Conservation (phyloP, 1,139 yeast genomes). For the Diutina ranongensis region DNA sequence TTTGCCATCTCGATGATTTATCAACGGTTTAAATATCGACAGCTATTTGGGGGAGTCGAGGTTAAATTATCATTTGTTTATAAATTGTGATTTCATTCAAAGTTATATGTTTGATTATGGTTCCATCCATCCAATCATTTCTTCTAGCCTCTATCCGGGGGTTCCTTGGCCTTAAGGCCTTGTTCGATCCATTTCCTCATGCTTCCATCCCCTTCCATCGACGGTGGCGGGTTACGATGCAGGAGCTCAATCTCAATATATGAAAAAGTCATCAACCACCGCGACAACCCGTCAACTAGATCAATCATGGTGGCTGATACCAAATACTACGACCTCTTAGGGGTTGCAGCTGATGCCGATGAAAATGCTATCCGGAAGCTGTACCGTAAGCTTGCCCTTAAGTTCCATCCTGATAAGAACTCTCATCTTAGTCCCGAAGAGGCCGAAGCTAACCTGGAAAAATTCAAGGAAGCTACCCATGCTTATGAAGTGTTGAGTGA, state of each 20-base stretch:
- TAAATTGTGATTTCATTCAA: too few species aligned
- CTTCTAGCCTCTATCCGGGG: too few species aligned
- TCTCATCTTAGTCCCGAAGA: conserved; percentile 57
- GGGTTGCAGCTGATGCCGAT: conserved; percentile 68
- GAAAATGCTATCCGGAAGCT: conserved; percentile 89
- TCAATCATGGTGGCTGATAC: conserved; percentile 76
- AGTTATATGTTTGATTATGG: too few species aligned
- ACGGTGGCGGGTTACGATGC: background rate
- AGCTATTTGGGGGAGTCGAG: too few species aligned
- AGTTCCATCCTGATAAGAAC: conserved; percentile 89
- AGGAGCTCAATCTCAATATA: background rate
- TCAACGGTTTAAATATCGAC: too few species aligned
- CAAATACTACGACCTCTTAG: conserved; percentile 73
- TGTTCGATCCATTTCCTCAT: too few species aligned
- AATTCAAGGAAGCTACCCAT: conserved; percentile 81
- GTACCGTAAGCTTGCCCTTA: conserved; percentile 85
- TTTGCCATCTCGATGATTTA: too few species aligned
- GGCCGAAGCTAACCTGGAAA: conserved; percentile 46
- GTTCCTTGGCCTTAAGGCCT: too few species aligned
- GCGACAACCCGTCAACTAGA: background rate
- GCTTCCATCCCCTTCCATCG: background rate
- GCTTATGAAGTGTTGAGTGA: conserved; percentile 88
- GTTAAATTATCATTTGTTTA: too few species aligned
- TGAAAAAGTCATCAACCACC: conserved; percentile 1
- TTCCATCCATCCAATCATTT: too few species aligned